Evolutionary conservation across 2,329 filamentous ascomycete genomes (phyloP).

Genomic region (Claviceps arundinis): DNA sequence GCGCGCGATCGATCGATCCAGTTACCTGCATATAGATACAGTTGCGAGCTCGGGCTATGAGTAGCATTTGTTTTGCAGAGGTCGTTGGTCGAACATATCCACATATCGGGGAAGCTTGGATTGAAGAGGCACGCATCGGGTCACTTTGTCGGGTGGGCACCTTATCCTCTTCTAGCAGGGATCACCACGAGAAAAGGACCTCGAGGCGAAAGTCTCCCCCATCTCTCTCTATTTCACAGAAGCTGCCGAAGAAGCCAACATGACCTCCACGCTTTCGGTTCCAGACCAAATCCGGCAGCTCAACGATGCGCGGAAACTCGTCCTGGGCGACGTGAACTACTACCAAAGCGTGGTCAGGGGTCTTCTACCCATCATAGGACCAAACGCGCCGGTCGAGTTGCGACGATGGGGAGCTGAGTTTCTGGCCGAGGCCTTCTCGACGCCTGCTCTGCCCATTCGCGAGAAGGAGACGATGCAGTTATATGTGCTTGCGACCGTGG

Average conservation of each 20-base stretch:
- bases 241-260: constrained; percentile 27
- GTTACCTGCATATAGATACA: not conserved
- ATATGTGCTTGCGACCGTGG: constrained; percentile 64
- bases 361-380: constrained; percentile 80
- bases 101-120: not conserved
- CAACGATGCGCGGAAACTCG: constrained; percentile 78
- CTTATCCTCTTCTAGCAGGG: not conserved
- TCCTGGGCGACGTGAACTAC: constrained; percentile 72
- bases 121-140: not conserved
- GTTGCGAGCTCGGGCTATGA: not conserved
- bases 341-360: constrained; percentile 87
- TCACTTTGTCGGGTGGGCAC: not conserved
- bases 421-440: constrained; percentile 88
- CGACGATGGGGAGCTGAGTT: constrained; percentile 96
- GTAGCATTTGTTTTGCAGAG: not conserved
- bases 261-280: constrained; percentile 42
- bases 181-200: too few relatives aligned
- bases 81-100: constrained; percentile 1
- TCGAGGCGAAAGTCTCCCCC: not conserved
- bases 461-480: constrained; percentile 73
- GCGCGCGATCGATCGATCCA: constrained; percentile 1
- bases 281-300: constrained; percentile 76
- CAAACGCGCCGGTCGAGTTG: constrained; percentile 61
- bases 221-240: not conserved
- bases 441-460: constrained; percentile 62